Conservation (phyloP, 139 green algal genomes). For the Micractinium conductrix region DNA sequence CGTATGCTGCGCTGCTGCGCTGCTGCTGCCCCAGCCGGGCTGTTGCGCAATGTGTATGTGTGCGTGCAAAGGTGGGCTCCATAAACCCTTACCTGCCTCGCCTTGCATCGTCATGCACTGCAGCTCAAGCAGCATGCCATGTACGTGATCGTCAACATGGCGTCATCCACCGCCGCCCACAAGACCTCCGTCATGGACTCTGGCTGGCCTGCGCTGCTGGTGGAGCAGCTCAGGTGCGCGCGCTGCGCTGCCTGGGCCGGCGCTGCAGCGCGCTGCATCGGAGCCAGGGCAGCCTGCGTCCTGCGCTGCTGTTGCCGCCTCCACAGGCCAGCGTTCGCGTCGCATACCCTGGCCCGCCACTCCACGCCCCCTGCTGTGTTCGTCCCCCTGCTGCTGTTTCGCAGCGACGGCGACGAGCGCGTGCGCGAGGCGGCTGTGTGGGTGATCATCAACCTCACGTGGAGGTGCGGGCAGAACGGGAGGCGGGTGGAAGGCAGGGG, state of each 20-base stretch:
- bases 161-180: slow-evolving; percentile 21
- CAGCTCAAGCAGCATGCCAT: slow-evolving; percentile 37
- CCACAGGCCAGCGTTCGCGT: too few relatives aligned
- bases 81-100: too few relatives aligned
- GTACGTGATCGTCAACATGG: slow-evolving; percentile 42
- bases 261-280: too few relatives aligned
- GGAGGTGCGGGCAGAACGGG: background rate
- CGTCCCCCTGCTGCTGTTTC: background rate
- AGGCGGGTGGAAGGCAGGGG: background rate
- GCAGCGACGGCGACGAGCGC: slow-evolving; percentile 10
- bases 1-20: background rate
- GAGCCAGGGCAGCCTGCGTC: too few relatives aligned
- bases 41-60: too few relatives aligned
- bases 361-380: background rate
- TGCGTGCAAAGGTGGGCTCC: too few relatives aligned
- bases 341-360: too few relatives aligned
- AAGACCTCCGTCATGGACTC: slow-evolving; percentile 31
- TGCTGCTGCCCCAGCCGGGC: background rate
- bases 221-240: slow-evolving; percentile 14
- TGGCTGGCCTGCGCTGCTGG: slow-evolving; percentile 17
- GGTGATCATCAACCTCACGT: slow-evolving; percentile 49
- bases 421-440: slow-evolving; percentile 42
- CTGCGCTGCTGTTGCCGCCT: too few relatives aligned
- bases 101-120: background rate
- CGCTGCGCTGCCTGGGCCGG: too few relatives aligned